Conservation (phyloP, 2,329 filamentous ascomycete species). For the Monilinia aucupariae region DNA sequence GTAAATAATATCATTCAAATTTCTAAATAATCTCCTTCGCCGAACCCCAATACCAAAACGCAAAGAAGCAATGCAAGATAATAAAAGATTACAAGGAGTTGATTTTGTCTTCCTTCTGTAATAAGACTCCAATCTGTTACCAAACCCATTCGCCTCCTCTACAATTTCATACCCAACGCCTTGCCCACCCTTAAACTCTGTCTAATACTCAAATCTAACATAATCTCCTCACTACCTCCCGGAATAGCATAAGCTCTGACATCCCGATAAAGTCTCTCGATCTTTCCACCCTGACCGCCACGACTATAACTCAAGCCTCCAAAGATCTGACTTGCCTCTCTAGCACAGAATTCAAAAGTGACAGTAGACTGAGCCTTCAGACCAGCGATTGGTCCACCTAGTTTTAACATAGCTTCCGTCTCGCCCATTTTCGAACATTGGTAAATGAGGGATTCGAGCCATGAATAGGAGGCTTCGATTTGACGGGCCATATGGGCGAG, state of each 20-base stretch:
- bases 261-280: constrained; percentile 91
- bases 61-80: neutral
- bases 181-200: constrained; percentile 86
- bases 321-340: constrained; percentile 96
- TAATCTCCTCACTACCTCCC: constrained; percentile 95
- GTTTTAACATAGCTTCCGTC: constrained; percentile 89
- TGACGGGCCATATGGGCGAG: constrained; percentile 97
- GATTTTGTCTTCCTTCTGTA: neutral
- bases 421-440: constrained; percentile 92
- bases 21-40: neutral
- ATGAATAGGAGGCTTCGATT: constrained; percentile 94
- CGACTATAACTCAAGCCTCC: constrained; percentile 88
- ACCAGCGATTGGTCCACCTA: constrained; percentile 87
- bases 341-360: constrained; percentile 95
- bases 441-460: constrained; percentile 92
- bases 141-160: neutral
- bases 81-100: neutral
- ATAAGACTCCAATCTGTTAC: neutral
- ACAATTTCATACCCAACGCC: constrained; percentile 93
- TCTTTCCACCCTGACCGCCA: constrained; percentile 90
- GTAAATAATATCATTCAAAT: neutral
- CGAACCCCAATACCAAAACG: neutral
- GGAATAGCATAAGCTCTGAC: constrained; percentile 95
- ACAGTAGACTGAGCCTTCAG: constrained; percentile 91
- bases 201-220: constrained; percentile 92